Percentiles rank a stretch among this genome's conserved stretches.
Evolutionary conservation across 306 rosid species (phyloP).

Genomic region (Lagenaria siceraria): DNA sequence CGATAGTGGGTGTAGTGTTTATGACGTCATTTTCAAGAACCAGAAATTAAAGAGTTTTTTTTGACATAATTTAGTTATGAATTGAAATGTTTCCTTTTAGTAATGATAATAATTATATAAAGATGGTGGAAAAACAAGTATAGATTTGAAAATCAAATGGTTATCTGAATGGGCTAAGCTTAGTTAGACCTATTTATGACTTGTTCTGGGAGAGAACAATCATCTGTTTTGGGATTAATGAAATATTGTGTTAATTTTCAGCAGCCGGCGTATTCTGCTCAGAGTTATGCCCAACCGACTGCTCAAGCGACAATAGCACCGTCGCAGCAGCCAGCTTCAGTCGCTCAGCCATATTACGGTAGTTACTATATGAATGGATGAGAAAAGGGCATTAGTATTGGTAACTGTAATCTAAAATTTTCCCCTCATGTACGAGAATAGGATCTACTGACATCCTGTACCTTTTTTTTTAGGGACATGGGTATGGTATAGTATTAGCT

Average conservation of each 20-base stretch:
- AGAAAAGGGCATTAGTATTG: background rate
- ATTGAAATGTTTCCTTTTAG: too few species aligned
- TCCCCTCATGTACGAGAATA: background rate
- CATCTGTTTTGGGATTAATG: conserved; percentile 1
- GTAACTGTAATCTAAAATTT: background rate
- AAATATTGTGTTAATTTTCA: conserved; percentile 13
- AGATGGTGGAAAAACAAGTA: too few species aligned
- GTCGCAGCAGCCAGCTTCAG: conserved; percentile 57
- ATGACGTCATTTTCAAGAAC: too few species aligned
- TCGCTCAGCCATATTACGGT: conserved; percentile 76
- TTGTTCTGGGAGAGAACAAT: background rate
- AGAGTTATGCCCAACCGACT: conserved; percentile 57
- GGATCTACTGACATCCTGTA: conserved; percentile 5
- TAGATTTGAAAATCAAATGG: too few species aligned
- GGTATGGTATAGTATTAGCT: conserved; percentile 13
- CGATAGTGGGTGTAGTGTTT: too few species aligned
- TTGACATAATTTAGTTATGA: too few species aligned
- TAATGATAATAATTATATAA: too few species aligned
- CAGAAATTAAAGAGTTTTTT: too few species aligned
- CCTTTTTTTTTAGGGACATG: conserved; percentile 7
- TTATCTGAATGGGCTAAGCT: too few species aligned
- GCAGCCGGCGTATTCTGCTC: conserved; percentile 54
- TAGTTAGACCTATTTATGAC: too few species aligned
- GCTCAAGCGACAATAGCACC: conserved; percentile 34
- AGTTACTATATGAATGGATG: conserved; percentile 44